A percentile compares a stretch with the other conserved stretches of the same genome.
Evolutionary conservation across 2,329 filamentous ascomycete genomes (phyloP).

Genomic region (Coleophoma cylindrospora): DNA sequence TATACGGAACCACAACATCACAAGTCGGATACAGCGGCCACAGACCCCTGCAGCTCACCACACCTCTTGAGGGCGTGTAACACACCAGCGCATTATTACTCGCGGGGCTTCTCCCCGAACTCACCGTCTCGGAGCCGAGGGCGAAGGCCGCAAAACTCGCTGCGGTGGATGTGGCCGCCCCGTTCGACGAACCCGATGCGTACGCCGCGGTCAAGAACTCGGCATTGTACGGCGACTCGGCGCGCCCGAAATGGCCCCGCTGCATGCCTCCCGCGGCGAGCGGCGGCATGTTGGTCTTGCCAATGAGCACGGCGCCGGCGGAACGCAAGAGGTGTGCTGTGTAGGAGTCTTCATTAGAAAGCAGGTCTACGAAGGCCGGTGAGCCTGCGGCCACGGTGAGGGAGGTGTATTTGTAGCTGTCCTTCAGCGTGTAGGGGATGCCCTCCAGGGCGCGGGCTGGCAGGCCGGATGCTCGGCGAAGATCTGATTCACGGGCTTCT

Average conservation of each 20-base stretch:
- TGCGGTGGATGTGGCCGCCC: constrained; percentile 44
- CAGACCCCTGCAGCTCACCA: constrained; percentile 44
- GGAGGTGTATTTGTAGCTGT: constrained; percentile 48
- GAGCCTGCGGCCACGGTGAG: constrained; percentile 50
- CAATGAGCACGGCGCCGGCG: constrained; percentile 46
- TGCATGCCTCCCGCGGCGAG: constrained; percentile 57
- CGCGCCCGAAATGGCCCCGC: constrained; percentile 48
- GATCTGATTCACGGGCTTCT: background rate
- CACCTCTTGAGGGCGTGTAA: constrained; percentile 49
- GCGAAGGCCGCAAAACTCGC: constrained; percentile 47
- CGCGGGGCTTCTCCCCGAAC: constrained; percentile 49
- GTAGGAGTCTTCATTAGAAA: constrained; percentile 47
- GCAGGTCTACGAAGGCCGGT: constrained; percentile 44
- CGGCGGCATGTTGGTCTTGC: constrained; percentile 54
- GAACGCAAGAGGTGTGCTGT: constrained; percentile 40
- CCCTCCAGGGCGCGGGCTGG: constrained; percentile 32
- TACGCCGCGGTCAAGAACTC: constrained; percentile 49
- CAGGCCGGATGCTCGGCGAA: background rate
- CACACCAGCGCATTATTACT: constrained; percentile 51
- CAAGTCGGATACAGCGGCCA: constrained; percentile 53
- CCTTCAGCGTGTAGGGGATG: constrained; percentile 53
- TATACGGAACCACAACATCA: constrained; percentile 48
- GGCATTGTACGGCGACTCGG: constrained; percentile 50
- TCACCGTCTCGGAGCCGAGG: constrained; percentile 50
- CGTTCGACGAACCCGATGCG: constrained; percentile 53